These are phyloP conservation scores for Cyberlindnera galapagoensis DNA, from an alignment of 805 yeast species.

Conservation along the genomic window DNA sequence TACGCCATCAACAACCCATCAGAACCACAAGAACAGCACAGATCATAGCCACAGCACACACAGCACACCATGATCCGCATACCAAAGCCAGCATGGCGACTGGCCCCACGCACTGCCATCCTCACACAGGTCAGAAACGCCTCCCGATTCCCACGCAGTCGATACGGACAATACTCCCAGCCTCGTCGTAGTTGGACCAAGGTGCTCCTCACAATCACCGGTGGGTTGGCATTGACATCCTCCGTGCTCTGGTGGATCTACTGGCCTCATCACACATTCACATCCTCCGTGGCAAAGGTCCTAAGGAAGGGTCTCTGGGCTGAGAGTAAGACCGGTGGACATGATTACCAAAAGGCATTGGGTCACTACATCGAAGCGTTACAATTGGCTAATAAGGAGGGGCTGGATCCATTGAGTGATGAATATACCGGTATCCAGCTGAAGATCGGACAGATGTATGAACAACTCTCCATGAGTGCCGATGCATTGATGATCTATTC, in stretches of 20 bases:
- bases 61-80: too few relatives aligned
- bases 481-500: conserved; percentile 65
- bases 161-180: conserved; percentile 1
- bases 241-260: conserved; percentile 33
- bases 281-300: conserved; percentile 60
- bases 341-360: conserved; percentile 63
- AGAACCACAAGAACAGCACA: neutral
- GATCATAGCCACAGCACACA: neutral
- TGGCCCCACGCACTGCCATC: neutral
- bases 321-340: conserved; percentile 55
- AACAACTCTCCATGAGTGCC: conserved; percentile 50
- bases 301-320: conserved; percentile 79
- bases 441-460: conserved; percentile 84
- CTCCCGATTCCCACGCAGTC: conserved; percentile 10
- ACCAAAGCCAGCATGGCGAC: neutral
- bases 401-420: conserved; percentile 54
- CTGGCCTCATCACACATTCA: conserved; percentile 68
- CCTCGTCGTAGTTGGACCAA: conserved; percentile 16
- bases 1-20: neutral
- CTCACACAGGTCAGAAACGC: conserved; percentile 5
- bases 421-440: conserved; percentile 89
- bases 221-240: conserved; percentile 21
- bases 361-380: conserved; percentile 70
- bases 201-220: conserved; percentile 15
- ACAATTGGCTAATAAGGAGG: conserved; percentile 48